Base-by-base conservation (phyloP, 345 rosid genomes). In the Gossypium ekmanianum region DNA sequence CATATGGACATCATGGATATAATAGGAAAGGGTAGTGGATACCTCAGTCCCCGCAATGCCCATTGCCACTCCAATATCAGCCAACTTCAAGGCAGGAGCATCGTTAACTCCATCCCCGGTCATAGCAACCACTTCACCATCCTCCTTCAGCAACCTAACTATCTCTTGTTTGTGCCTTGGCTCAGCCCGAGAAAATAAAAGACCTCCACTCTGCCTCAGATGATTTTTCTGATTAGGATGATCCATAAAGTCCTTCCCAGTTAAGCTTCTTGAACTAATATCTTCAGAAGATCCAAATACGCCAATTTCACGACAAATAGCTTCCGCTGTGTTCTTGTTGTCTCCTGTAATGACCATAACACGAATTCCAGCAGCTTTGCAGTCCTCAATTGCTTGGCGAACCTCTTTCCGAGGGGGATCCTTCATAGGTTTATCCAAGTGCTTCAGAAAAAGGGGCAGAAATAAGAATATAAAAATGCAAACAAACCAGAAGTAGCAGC, bases 71-170 rank as follows among this genome's bases (percentile, higher is more conserved):
- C 99, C 99, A 69, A 95, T 95, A 75, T 95, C 98, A 73, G 99
- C 99, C 84, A 95, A 81, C 84, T 95, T 95, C 68, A 95, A 82
- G 61, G 99, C 99, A 74, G 99, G 98, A 22, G 98, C 98, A 84
- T 95, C 99, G 74, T 95, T 95, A 71, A 92, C 98, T 80, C 98
- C 99, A 81, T 95, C 99, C 72, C 98, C 98, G 22, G 99, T 95
- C 99, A 95, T 95, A 41, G 99, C 98, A 74, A 95, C 99, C 20
- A 95, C 99, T 83, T 95, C 99, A n/a, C 96, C 97, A 68, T 91
- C 97, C 81, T 87, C 98, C 85, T 95, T 91, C 64, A 95, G 99
- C 85, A 93, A 74, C 84, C 97, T 90, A 47, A 95, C 99, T 78
- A 95, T 95, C 79, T 95, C 99, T 81, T 95, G 99, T 78, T 95